Base-by-base conservation (phyloP, 495 filamentous ascomycete species). In the Aspergillus wentii region DNA sequence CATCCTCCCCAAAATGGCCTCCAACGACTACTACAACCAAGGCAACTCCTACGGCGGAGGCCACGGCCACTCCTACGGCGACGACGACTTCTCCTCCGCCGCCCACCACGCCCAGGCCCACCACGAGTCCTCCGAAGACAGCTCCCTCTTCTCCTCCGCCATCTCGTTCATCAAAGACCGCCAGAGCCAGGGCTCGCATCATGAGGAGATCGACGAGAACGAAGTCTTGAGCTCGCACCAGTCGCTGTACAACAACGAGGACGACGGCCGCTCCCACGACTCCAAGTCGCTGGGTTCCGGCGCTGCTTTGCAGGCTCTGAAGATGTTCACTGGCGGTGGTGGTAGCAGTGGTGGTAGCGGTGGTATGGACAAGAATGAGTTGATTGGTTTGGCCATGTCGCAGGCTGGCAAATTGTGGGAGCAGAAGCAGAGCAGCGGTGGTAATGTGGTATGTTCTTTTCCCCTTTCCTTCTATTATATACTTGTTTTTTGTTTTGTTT, bases 321-420 rank as follows among this genome's bases (percentile, higher is more conserved):
- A 84, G 68, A 75, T 78, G 72, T 84, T 83, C 38, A 69, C 63
- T 2, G 3, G 41, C 8, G 15, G 38, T 4, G 27, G 31, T 13
- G 33, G 21, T 4, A 30, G 14, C 17, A 35, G 48, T 18, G 46
- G 33, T 4, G 40, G 49, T 30, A 59, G 56, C 13, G 61, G 53
- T 0, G 61, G 61, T 11, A 52, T 59, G 43, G 66, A 67, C 26
- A 68, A 83, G 68, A 81, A 74, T 51, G 57, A 71, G 50, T 77
- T 84, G 40, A 73, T 85, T 49, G 79, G 78, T 4, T 54, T 83
- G 59, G 81, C 81, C 0, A 85, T 85, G 81, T 70, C 64, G 6
- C 73, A 85, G 71, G 81, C 81, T 22, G 59, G 68, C 14, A 76
- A 80, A 60, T 48, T 85, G 51, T 85, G 79, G 60, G 81, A 83